Evolutionary conservation across 768 basidiomycete genomes (phyloP), one percentile per base, ranked within the genome.

Genomic region (Lactifluus subvellereus): DNA sequence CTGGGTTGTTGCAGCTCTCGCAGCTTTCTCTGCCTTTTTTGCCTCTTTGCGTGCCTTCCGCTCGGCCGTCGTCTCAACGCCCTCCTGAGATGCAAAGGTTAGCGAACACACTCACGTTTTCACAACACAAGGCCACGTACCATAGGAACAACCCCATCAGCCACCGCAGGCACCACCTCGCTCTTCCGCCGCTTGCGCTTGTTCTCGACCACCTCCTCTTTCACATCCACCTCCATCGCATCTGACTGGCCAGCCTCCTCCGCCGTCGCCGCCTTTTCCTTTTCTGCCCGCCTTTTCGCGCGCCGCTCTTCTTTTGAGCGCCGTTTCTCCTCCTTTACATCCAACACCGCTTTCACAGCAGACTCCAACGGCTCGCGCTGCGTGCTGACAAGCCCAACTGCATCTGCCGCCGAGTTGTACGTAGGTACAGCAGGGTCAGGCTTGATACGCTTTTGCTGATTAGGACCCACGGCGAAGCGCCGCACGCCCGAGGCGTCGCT

Each of bases 361-460:
- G 79, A 74, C 69, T 89, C 84, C 74, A 87, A 77, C n/a, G 92
- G 86, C 55, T 87, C 85, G 55, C 87, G 83, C 74, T 95, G 94
- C 37, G 96, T 91, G 43, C 94, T 82, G 52, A 98, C 82, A 64
- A 98, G 78, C 70, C 86, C 84, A 54, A 91, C 84, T 32, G 83
- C 83, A 74, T 98, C 96, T 40, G 91, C 89, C 35, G 86, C 84
- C 22, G 84, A 80, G 73, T 98, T 97, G 75, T 99, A 99, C 48
- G 83, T 86, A 72, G 84, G 85, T 50, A 86, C 82, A 67, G 86
- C 88, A 48, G 91, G 88, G 49, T 72, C 79, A 85, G 91, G 88
- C 75, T 90, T 86, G 77, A 94, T 95, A 69, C 82, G 83, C 68
- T 80, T 72, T 73, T 92, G 89, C 73, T 88, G 87, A 76, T 82